Conservation (phyloP, 1,284 basidiomycete genomes). For the Cutaneotrichosporon arboriforme region DNA sequence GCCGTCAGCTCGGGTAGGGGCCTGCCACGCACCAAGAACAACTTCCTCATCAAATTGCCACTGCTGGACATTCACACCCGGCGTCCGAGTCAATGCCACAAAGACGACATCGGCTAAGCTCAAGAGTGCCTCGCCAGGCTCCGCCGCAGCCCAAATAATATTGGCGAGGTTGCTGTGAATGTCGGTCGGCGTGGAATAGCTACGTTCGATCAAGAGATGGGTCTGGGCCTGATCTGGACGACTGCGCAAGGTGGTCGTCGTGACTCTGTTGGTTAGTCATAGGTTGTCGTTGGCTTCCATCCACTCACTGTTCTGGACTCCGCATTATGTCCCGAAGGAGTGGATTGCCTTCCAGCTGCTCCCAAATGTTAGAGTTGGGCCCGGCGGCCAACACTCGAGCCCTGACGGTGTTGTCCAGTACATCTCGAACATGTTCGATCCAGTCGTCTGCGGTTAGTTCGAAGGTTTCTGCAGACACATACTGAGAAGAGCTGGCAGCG, state of each 20-base stretch:
- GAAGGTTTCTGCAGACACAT: background rate
- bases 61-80: slow-evolving; percentile 20
- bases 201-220: slow-evolving; percentile 10
- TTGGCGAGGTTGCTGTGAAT: slow-evolving; percentile 23
- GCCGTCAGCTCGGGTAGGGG: background rate
- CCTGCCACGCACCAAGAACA: slow-evolving; percentile 29
- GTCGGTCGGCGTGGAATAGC: slow-evolving; percentile 6
- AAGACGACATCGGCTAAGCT: slow-evolving; percentile 31
- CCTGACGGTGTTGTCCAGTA: background rate
- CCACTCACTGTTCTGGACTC: slow-evolving; percentile 4
- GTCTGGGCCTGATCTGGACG: slow-evolving; percentile 1
- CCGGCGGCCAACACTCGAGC: background rate
- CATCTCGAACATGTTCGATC: background rate
- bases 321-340: slow-evolving; percentile 5
- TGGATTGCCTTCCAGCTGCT: background rate
- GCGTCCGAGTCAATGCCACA: slow-evolving; percentile 22
- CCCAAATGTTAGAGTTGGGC: background rate
- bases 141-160: slow-evolving; percentile 28
- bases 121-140: slow-evolving; percentile 22
- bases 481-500: background rate
- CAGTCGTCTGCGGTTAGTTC: slow-evolving; percentile 2
- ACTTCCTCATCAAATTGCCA: slow-evolving; percentile 38
- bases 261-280: slow-evolving; percentile 4
- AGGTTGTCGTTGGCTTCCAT: no score
- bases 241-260: slow-evolving; percentile 1